Evolutionary conservation across 2,329 filamentous ascomycete species (phyloP), one percentile per base, ranked within the genome.

Genomic region (Exophiala sp.): DNA sequence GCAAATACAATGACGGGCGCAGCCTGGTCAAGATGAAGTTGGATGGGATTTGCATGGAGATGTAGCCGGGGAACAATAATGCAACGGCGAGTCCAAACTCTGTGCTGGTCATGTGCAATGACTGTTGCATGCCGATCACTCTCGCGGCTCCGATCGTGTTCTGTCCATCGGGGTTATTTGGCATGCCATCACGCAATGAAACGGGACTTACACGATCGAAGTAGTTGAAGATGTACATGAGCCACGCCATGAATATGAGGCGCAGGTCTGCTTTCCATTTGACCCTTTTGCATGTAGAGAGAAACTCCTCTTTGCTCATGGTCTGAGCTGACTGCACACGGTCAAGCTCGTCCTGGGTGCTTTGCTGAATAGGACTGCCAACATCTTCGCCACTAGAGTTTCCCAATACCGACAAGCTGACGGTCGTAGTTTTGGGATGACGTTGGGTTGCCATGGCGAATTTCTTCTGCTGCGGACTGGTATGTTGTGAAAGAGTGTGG

Each of bases 61-160:
- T 78, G 67, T 85, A 85, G 10, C 82, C 82, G 12, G 84, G 81
- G 51, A 75, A 75, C 9, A 76, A 65, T 29, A 32, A 12, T 43
- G 21, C 35, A 7, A 38, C 14, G 5, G 35, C 35, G 35, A 38
- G 11, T 12, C 35, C 35, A 10, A 38, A 38, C 10, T 38, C 11
- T 38, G 35, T 7, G 11, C 11, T 38, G 35, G 35, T 38, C 35
- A 38, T 38, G 35, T 38, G 5, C 35, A 38, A 16, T 38, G 35
- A 38, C 10, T 38, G 35, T 38, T 38, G 35, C 35, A 38, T 38
- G 35, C 35, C 35, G 14, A 38, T 38, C 35, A 38, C 35, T 38
- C 35, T 38, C 3, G 35, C 35, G 11, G 35, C 35, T 11, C 35
- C 35, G 14, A 38, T 38, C 10, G 11, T 16, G 35, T 38, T 38